Conservation (phyloP, 257 asterid genomes). For the Perilla frutescens region DNA sequence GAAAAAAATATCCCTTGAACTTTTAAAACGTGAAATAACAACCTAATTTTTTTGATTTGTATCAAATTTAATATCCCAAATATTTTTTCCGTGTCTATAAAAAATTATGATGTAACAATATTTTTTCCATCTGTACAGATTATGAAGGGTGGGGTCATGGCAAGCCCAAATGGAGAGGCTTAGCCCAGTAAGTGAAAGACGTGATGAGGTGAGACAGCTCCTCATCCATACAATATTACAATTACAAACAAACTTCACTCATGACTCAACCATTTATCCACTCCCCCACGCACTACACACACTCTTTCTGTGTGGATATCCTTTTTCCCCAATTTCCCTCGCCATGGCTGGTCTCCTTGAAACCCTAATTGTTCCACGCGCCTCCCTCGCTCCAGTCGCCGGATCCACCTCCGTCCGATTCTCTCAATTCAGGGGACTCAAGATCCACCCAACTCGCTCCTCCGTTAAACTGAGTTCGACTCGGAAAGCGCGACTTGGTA, state of each 20-base stretch:
- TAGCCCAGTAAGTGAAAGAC: not conserved
- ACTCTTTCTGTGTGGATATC: constrained; percentile 22
- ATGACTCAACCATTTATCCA: constrained; percentile 43
- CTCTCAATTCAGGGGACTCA: constrained; percentile 65
- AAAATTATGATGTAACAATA: too few relatives aligned
- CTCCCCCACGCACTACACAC: constrained; percentile 18
- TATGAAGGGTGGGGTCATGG: not conserved
- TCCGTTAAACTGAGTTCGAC: constrained; percentile 45
- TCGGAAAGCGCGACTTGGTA: constrained; percentile 48
- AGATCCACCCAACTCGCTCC: constrained; percentile 62
- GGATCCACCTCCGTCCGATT: constrained; percentile 58
- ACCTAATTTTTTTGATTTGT: too few relatives aligned
- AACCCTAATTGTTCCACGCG: constrained; percentile 73
- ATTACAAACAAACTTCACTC: constrained; percentile 43
- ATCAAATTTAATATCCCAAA: too few relatives aligned
- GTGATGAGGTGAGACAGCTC: constrained; percentile 36
- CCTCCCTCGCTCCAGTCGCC: constrained; percentile 55
- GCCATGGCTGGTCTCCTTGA: constrained; percentile 78
- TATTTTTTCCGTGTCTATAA: too few relatives aligned
- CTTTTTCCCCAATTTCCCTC: constrained; percentile 8
- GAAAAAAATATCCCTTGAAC: too few relatives aligned
- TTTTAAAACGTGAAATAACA: too few relatives aligned
- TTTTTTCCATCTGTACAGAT: too few relatives aligned
- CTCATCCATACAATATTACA: constrained; percentile 44
- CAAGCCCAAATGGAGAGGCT: not conserved